Percentiles rank a stretch among this genome's conserved stretches.
Evolutionary conservation across 148 eudicot species (phyloP).

Genomic region (Vaccinium corymbosum): DNA sequence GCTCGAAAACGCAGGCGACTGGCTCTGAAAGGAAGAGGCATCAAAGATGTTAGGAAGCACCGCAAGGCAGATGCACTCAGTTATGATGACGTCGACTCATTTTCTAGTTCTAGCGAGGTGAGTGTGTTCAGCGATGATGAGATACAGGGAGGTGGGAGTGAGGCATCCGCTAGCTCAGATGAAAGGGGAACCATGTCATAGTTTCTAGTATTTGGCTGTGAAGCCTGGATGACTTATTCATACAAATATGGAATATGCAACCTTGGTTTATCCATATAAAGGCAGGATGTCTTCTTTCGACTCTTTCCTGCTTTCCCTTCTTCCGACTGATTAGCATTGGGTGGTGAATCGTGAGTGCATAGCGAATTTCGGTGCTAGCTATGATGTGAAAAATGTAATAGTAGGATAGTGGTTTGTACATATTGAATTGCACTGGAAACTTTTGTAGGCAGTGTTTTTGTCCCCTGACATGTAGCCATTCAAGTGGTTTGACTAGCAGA

Average conservation of each 20-base stretch:
- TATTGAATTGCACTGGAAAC: neutral
- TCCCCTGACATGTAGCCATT: constrained; percentile 6
- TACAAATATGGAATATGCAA: neutral
- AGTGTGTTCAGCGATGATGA: constrained; percentile 65
- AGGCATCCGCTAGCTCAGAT: constrained; percentile 66
- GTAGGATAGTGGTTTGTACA: constrained; percentile 8
- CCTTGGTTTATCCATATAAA: neutral
- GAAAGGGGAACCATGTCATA: constrained; percentile 31
- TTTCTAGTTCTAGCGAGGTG: constrained; percentile 59
- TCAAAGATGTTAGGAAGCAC: constrained; percentile 54
- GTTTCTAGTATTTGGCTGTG: neutral
- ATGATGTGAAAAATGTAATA: neutral
- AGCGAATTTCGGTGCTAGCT: neutral
- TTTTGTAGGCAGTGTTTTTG: neutral
- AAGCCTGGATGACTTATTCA: neutral
- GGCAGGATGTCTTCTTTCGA: neutral
- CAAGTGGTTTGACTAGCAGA: neutral
- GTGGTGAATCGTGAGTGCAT: neutral
- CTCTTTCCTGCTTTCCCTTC: neutral
- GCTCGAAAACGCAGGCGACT: constrained; percentile 71
- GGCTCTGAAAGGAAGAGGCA: constrained; percentile 57
- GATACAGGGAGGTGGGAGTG: constrained; percentile 57
- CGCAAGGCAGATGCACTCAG: constrained; percentile 47
- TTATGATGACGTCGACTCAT: constrained; percentile 54
- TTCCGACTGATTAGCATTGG: neutral